phyloP scores from a whole-genome alignment of 164 flowering plant species.

The Liriodendron chinense region DNA sequence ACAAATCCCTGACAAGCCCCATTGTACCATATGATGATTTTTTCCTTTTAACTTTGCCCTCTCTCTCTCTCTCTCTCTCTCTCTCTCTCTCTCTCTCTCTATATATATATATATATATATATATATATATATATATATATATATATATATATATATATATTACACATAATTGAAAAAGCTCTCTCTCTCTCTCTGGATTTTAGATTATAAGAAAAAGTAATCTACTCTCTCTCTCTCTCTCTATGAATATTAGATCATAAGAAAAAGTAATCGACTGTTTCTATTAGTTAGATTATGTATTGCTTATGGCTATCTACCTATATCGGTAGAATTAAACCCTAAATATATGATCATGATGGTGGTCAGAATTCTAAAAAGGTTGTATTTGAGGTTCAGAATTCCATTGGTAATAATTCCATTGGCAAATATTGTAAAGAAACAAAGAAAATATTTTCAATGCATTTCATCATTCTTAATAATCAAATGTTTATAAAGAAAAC shows the following conservation, averaged over 20 bases:
- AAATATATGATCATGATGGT: neutral
- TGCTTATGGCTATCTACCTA: neutral
- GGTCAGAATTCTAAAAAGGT: too few species aligned
- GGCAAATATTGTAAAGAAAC: too few species aligned
- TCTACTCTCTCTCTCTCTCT: neutral
- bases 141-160: too few species aligned
- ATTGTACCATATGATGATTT: constrained; percentile 23
- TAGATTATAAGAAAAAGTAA: too few species aligned
- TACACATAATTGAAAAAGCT: neutral
- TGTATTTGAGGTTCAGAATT: too few species aligned
- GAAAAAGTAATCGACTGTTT: neutral
- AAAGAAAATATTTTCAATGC: too few species aligned
- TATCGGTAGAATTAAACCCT: neutral
- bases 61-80: neutral
- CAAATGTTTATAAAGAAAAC: too few species aligned
- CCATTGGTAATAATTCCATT: too few species aligned
- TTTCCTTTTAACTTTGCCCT: neutral
- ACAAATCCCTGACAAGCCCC: constrained; percentile 18
- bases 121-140: too few species aligned
- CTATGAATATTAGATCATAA: neutral
- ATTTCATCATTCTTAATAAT: too few species aligned
- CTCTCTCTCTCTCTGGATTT: neutral
- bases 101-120: too few species aligned
- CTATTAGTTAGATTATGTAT: neutral
- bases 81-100: neutral